These are phyloP conservation scores for Lachnellula arida DNA, from an alignment of 2,329 filamentous ascomycete genomes.

Conservation along the genomic window DNA sequence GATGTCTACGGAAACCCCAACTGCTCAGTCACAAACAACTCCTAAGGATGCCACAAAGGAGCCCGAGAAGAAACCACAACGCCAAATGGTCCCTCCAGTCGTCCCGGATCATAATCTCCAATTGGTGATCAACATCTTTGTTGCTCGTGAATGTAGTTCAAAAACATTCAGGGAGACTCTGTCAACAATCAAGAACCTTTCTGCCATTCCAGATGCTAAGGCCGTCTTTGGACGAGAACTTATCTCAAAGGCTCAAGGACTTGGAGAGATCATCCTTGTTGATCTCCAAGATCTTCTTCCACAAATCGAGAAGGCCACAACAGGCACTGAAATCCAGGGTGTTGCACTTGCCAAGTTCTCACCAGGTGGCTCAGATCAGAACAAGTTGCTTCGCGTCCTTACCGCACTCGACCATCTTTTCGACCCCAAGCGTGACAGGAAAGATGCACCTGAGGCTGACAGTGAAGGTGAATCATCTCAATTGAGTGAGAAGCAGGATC, in stretches of 20 bases:
- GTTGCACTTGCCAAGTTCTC: conserved; percentile 94
- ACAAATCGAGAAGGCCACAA: conserved; percentile 80
- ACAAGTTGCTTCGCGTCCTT: conserved; percentile 86
- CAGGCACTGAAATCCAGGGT: conserved; percentile 91
- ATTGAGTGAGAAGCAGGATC: conserved; percentile 68
- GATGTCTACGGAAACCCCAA: conserved; percentile 15
- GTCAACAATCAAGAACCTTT: conserved; percentile 97
- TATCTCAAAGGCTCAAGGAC: conserved; percentile 75
- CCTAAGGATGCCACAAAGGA: conserved; percentile 27
- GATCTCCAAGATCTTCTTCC: conserved; percentile 82
- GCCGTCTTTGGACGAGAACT: conserved; percentile 90
- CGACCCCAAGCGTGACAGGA: conserved; percentile 66
- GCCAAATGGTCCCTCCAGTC: conserved; percentile 70
- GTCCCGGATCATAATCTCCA: conserved; percentile 87
- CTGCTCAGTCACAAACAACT: conserved; percentile 22
- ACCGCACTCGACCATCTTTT: conserved; percentile 96
- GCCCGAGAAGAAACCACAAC: conserved; percentile 29
- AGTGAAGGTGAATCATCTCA: conserved; percentile 50
- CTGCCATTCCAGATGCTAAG: conserved; percentile 85
- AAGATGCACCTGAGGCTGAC: conserved; percentile 40
- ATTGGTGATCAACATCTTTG: conserved; percentile 93
- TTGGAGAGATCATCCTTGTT: conserved; percentile 78
- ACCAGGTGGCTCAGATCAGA: conserved; percentile 90
- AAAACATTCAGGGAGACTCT: conserved; percentile 98
- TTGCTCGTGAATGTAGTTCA: conserved; percentile 91